Conservation (phyloP, 1,284 basidiomycete species). For the Albatrellus sp. region DNA sequence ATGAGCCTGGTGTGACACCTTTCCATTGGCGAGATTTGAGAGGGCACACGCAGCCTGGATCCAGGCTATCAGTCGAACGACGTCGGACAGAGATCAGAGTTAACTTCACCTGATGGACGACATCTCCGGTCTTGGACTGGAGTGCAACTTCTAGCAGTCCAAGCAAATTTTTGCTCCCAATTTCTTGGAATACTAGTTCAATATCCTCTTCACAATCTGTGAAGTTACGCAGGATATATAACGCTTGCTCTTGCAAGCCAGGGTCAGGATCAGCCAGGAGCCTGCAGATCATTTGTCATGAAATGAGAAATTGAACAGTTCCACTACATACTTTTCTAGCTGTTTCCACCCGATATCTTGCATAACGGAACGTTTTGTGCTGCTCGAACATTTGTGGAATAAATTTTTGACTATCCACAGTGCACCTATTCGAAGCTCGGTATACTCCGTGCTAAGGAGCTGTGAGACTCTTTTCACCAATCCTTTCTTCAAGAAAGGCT, state of each 20-base stretch:
- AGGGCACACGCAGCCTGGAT: constrained; percentile 42
- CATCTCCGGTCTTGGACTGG: constrained; percentile 34
- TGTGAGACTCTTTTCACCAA: constrained; percentile 51
- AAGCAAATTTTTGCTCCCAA: constrained; percentile 34
- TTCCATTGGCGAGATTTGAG: constrained; percentile 54
- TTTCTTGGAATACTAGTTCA: constrained; percentile 39
- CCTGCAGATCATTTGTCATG: constrained; percentile 17
- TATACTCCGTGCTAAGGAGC: constrained; percentile 39
- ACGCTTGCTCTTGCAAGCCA: constrained; percentile 54
- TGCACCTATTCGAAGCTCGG: constrained; percentile 50
- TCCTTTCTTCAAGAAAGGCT: constrained; percentile 41
- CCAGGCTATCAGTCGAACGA: background rate
- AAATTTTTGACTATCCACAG: constrained; percentile 79
- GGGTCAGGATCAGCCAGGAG: constrained; percentile 35
- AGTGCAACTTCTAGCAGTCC: constrained; percentile 31
- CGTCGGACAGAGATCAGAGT: constrained; percentile 1
- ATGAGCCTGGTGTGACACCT: constrained; percentile 28
- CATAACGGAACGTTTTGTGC: constrained; percentile 56
- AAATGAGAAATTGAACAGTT: background rate
- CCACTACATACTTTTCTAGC: constrained; percentile 32
- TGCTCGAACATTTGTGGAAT: constrained; percentile 43
- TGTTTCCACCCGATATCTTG: constrained; percentile 47
- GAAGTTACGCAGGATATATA: constrained; percentile 50
- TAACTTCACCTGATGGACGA: constrained; percentile 34
- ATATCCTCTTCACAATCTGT: constrained; percentile 49